These are phyloP conservation scores for Boletus eberwhitei DNA, from an alignment of 768 basidiomycete species.

Conservation along the genomic window DNA sequence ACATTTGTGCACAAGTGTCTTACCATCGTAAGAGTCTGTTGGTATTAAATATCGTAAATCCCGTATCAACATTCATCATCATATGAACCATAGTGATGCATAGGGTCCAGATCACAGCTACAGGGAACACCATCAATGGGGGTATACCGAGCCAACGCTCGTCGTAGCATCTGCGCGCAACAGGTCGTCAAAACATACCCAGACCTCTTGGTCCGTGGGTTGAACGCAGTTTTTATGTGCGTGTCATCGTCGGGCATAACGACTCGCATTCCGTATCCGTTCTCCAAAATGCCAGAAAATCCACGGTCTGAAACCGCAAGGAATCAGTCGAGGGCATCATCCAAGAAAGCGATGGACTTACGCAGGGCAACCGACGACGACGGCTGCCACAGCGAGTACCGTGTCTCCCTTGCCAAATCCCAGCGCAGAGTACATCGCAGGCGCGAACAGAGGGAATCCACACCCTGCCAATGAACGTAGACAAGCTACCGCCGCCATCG, in stretches of 20 bases:
- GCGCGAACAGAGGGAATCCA: conserved; percentile 75
- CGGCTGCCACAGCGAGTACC: conserved; percentile 54
- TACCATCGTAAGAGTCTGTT: too few species aligned
- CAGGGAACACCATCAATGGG: too few species aligned
- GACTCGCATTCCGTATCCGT: conserved; percentile 49
- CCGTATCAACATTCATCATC: neutral
- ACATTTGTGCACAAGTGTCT: neutral
- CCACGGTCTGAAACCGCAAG: conserved; percentile 37
- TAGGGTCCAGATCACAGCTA: neutral
- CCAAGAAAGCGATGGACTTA: conserved; percentile 7
- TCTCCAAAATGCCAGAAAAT: conserved; percentile 46
- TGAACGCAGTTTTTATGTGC: neutral
- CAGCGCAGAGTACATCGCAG: conserved; percentile 59
- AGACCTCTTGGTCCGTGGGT: too few species aligned
- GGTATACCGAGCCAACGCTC: too few species aligned
- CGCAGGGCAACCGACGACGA: conserved; percentile 60
- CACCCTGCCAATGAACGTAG: conserved; percentile 68
- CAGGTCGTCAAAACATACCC: neutral
- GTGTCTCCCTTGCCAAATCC: conserved; percentile 72
- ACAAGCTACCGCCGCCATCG: conserved; percentile 61
- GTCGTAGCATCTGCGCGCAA: neutral
- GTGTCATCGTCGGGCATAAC: conserved; percentile 29
- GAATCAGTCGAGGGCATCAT: conserved; percentile 27
- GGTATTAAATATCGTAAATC: neutral
- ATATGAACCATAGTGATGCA: too few species aligned